Evolutionary conservation across 306 rosid species (phyloP).

Genomic region (Senna siamea): DNA sequence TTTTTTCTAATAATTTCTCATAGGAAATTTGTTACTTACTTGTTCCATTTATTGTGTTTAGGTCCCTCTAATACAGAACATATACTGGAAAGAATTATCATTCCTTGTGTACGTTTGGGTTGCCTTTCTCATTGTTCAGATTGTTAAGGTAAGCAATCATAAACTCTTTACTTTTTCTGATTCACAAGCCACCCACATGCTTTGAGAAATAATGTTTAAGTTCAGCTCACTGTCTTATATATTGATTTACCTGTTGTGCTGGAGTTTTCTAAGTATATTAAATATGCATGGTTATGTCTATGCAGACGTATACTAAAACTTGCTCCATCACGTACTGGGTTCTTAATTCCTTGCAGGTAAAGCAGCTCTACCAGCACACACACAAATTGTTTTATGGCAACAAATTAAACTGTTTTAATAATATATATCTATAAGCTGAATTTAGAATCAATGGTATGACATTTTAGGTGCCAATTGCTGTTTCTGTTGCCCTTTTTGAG

Average conservation of each 20-base stretch:
- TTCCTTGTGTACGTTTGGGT: slow-evolving; percentile 78
- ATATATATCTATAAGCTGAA: too few relatives aligned
- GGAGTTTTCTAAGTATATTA: not conserved
- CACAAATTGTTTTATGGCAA: too few relatives aligned
- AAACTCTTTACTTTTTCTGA: slow-evolving; percentile 12
- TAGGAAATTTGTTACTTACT: slow-evolving; percentile 1
- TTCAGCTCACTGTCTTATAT: not conserved
- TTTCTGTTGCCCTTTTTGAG: slow-evolving; percentile 70
- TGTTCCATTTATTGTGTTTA: slow-evolving; percentile 36
- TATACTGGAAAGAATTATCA: slow-evolving; percentile 68
- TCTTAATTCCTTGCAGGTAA: slow-evolving; percentile 78
- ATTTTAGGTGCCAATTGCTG: slow-evolving; percentile 67
- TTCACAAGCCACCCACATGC: not conserved
- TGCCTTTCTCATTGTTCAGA: slow-evolving; percentile 76
- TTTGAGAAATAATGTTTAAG: not conserved
- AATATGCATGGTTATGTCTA: slow-evolving; percentile 19
- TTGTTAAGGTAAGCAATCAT: slow-evolving; percentile 60
- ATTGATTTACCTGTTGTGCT: not conserved
- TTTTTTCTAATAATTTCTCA: slow-evolving; percentile 3
- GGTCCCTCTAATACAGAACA: slow-evolving; percentile 58
- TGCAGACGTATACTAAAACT: slow-evolving; percentile 73
- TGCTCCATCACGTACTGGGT: slow-evolving; percentile 79
- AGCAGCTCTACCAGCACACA: slow-evolving; percentile 10
- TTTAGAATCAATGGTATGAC: slow-evolving; percentile 10
- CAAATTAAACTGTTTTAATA: too few relatives aligned